Conservation (phyloP, 495 filamentous ascomycete species). For the Penicillium antarcticum region DNA sequence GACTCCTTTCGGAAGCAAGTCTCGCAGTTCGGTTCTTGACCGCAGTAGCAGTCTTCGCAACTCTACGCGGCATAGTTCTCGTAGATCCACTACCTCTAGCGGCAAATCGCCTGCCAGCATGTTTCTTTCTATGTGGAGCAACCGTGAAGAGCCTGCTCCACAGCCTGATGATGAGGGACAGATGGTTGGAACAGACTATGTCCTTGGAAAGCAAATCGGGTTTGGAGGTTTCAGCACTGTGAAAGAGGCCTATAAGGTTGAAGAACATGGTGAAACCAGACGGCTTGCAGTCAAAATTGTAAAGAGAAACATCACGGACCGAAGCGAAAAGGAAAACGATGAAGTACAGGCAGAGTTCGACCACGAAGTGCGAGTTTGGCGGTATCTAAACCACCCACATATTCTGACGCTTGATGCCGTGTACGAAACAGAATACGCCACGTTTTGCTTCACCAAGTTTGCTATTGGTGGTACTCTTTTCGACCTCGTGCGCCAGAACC, state of each 20-base stretch:
- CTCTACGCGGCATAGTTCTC: slow-evolving; percentile 38
- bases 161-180: slow-evolving; percentile 70
- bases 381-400: slow-evolving; percentile 63
- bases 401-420: slow-evolving; percentile 65
- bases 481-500: slow-evolving; percentile 60
- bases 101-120: slow-evolving; percentile 53
- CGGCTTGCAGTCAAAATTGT: slow-evolving; percentile 71
- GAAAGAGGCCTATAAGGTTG: slow-evolving; percentile 68
- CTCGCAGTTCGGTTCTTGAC: slow-evolving; percentile 39
- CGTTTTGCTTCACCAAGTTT: slow-evolving; percentile 70
- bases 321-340: slow-evolving; percentile 63
- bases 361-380: slow-evolving; percentile 70
- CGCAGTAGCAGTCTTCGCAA: slow-evolving; percentile 36
- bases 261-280: slow-evolving; percentile 48
- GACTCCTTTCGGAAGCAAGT: slow-evolving; percentile 43
- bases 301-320: slow-evolving; percentile 55
- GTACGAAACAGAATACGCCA: slow-evolving; percentile 68
- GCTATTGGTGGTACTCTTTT: slow-evolving; percentile 69
- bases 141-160: slow-evolving; percentile 37
- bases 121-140: slow-evolving; percentile 59
- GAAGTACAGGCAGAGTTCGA: slow-evolving; percentile 70
- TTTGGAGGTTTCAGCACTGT: slow-evolving; percentile 69
- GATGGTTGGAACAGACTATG: slow-evolving; percentile 68
- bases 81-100: slow-evolving; percentile 45
- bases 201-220: slow-evolving; percentile 68